A percentile compares a stretch with the other conserved stretches of the same genome.
Evolutionary conservation across 2,329 filamentous ascomycete species (phyloP).

Genomic region (Pochonia chlamydosporia): DNA sequence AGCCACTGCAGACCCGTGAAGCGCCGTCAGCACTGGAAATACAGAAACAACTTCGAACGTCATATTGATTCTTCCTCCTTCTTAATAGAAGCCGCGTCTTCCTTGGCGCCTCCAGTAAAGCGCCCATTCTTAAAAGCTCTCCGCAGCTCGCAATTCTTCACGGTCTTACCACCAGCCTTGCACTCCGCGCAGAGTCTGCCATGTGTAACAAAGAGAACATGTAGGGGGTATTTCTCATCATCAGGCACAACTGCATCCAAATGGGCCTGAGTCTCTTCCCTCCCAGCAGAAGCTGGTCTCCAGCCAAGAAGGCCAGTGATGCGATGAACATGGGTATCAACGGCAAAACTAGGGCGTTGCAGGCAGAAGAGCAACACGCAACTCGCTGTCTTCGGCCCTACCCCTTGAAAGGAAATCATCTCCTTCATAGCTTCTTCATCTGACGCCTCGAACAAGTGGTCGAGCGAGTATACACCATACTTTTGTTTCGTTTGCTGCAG

Average conservation of each 20-base stretch:
- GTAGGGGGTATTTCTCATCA: constrained; percentile 43
- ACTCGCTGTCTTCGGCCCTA: constrained; percentile 49
- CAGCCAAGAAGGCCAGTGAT: constrained; percentile 44
- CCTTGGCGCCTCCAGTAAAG: too few species aligned
- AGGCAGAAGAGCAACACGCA: constrained; percentile 49
- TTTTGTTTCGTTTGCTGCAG: constrained; percentile 53
- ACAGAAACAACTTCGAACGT: too few species aligned
- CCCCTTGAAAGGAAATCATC: constrained; percentile 43
- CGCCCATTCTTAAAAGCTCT: constrained; percentile 29
- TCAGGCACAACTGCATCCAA: constrained; percentile 42
- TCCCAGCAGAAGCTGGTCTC: constrained; percentile 32
- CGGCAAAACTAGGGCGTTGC: constrained; percentile 40
- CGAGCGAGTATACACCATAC: constrained; percentile 39
- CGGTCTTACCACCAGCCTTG: constrained; percentile 34
- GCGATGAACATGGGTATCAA: constrained; percentile 48
- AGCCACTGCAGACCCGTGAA: too few species aligned
- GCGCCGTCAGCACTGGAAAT: too few species aligned
- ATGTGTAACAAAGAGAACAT: constrained; percentile 43
- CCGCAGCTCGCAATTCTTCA: constrained; percentile 34
- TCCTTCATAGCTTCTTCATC: constrained; percentile 44
- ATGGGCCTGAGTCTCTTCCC: constrained; percentile 44
- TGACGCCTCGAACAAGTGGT: constrained; percentile 37
- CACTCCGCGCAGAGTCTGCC: constrained; percentile 41
- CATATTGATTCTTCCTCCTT: too few species aligned
- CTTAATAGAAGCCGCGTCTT: too few species aligned